Conservation (phyloP, 768 basidiomycete species). For the Cystofilobasidium capitatum region DNA sequence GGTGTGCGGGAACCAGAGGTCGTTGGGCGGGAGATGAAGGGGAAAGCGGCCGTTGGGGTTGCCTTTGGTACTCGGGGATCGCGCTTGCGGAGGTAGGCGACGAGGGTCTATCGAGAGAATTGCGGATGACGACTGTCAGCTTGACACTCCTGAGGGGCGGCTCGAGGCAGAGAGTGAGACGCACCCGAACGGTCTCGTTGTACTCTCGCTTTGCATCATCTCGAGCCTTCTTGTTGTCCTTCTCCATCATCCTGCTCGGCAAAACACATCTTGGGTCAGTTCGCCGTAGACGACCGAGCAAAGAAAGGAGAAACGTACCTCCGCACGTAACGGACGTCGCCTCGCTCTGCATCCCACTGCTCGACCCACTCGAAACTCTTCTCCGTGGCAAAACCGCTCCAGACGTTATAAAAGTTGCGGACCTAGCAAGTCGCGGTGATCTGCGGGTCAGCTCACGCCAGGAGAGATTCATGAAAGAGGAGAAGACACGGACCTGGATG, state of each 20-base stretch:
- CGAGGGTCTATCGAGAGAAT: slow-evolving; percentile 46
- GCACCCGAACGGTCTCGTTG: slow-evolving; percentile 77
- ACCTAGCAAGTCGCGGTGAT: slow-evolving; percentile 30
- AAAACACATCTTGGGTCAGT: neutral
- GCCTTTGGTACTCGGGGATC: slow-evolving; percentile 25
- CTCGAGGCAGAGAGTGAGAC: slow-evolving; percentile 31
- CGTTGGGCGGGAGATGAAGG: neutral
- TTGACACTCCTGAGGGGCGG: neutral
- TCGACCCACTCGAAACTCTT: slow-evolving; percentile 87
- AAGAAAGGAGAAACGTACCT: slow-evolving; percentile 45
- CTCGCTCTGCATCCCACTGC: slow-evolving; percentile 70
- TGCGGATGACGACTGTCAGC: neutral
- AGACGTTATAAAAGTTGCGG: slow-evolving; percentile 69
- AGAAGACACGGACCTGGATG: slow-evolving; percentile 8
- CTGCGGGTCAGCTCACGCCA: neutral
- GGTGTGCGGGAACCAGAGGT: neutral
- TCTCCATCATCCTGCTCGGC: slow-evolving; percentile 73
- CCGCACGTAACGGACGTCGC: slow-evolving; percentile 73
- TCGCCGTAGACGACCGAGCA: neutral
- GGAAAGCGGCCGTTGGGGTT: neutral
- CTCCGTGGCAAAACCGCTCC: slow-evolving; percentile 73
- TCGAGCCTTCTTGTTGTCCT: slow-evolving; percentile 84
- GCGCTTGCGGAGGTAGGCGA: slow-evolving; percentile 22
- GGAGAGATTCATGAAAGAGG: neutral
- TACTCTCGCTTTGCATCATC: slow-evolving; percentile 83